These are phyloP conservation scores for Linderina pennispora DNA, from an alignment of 192 early-diverging fungal species.

Conservation along the genomic window DNA sequence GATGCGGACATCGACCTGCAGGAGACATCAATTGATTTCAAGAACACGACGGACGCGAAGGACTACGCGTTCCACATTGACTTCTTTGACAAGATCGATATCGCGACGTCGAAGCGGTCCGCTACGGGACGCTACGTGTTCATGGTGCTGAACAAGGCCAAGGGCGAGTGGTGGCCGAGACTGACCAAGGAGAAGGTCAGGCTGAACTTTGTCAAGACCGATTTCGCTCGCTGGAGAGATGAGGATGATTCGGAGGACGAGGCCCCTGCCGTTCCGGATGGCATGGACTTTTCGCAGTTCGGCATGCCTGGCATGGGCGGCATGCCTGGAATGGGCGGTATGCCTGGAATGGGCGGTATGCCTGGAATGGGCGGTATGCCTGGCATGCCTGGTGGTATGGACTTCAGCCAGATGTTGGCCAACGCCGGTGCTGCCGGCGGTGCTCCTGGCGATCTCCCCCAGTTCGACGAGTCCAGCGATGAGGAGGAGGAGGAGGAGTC, in stretches of 20 bases:
- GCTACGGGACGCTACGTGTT: constrained; percentile 59
- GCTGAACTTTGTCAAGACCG: constrained; percentile 78
- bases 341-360: constrained; percentile 48
- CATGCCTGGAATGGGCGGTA: constrained; percentile 55
- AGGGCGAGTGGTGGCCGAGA: constrained; percentile 77
- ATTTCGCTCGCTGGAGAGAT: constrained; percentile 88
- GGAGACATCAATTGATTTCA: constrained; percentile 48
- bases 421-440: constrained; percentile 3
- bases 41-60: constrained; percentile 54
- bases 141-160: constrained; percentile 70
- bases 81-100: constrained; percentile 65
- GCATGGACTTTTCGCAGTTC: constrained; percentile 61
- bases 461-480: neutral
- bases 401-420: constrained; percentile 9
- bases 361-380: constrained; percentile 11
- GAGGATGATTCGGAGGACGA: constrained; percentile 90
- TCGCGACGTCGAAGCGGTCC: constrained; percentile 63
- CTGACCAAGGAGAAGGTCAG: constrained; percentile 62
- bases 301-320: constrained; percentile 40
- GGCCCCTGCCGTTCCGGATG: constrained; percentile 38
- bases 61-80: constrained; percentile 69
- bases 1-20: constrained; percentile 29
- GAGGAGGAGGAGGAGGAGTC: constrained; percentile 12
- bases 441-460: too few species aligned
- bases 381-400: constrained; percentile 9